Percentiles rank a stretch among this genome's conserved stretches.
phyloP scores from a whole-genome alignment of 1,284 basidiomycete genomes.

The Mycosarcoma mackinlayi region DNA sequence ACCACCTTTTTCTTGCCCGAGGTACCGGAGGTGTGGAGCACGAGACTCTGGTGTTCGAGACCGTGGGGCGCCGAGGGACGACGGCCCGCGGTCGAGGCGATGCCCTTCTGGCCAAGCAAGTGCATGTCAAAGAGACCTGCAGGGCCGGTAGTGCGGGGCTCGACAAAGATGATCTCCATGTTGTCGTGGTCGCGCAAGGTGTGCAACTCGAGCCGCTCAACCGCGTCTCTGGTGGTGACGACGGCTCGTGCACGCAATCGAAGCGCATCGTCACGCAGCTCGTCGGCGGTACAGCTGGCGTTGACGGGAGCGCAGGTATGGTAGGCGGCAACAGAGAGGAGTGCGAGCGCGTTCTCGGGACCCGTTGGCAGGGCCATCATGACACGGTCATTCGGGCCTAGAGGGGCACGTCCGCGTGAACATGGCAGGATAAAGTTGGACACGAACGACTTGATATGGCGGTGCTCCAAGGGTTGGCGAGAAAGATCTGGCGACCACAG shows the following conservation, averaged over 20 bases:
- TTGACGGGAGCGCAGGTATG: conserved; percentile 68
- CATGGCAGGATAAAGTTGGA: conserved; percentile 60
- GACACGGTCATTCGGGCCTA: conserved; percentile 65
- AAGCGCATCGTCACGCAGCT: conserved; percentile 65
- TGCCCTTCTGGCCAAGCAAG: conserved; percentile 44
- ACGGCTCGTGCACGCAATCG: conserved; percentile 66
- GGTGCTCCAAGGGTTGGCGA: conserved; percentile 64
- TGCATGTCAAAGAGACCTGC: conserved; percentile 66
- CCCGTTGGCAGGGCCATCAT: conserved; percentile 68
- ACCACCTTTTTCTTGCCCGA: conserved; percentile 68
- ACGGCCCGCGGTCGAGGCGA: conserved; percentile 43
- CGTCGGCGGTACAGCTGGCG: conserved; percentile 65
- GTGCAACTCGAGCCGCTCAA: conserved; percentile 61
- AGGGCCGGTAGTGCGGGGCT: conserved; percentile 55
- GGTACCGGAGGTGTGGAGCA: conserved; percentile 67
- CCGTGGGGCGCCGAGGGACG: conserved; percentile 56
- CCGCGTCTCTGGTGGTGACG: conserved; percentile 63
- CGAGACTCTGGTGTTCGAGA: conserved; percentile 64
- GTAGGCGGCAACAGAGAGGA: conserved; percentile 64
- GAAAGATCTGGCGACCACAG: conserved; percentile 66
- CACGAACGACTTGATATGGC: conserved; percentile 62
- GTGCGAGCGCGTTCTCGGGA: conserved; percentile 65
- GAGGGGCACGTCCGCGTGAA: conserved; percentile 27
- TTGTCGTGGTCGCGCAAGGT: conserved; percentile 57
- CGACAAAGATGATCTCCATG: conserved; percentile 67